phyloP scores from a whole-genome alignment of 2,329 filamentous ascomycete genomes.

The Tricladium varicosporioides region DNA sequence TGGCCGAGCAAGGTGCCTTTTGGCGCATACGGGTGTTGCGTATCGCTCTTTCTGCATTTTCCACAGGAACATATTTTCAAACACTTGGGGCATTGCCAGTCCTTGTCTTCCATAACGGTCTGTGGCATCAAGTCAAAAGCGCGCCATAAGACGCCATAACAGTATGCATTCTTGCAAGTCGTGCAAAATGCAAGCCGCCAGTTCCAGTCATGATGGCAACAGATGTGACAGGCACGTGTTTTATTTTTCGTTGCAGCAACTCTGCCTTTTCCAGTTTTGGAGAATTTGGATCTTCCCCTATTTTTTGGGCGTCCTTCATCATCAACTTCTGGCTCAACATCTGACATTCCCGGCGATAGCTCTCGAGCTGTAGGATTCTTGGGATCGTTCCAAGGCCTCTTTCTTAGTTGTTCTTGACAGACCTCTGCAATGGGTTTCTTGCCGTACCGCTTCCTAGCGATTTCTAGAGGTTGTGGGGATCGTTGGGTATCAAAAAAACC shows the following conservation, averaged over 20 bases:
- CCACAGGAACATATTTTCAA: constrained; percentile 84
- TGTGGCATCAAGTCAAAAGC: constrained; percentile 90
- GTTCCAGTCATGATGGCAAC: constrained; percentile 72
- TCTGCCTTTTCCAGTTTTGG: constrained; percentile 25
- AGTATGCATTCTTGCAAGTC: constrained; percentile 75
- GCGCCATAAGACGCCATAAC: constrained; percentile 88
- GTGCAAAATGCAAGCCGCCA: constrained; percentile 86
- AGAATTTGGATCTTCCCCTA: constrained; percentile 56
- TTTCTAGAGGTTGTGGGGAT: constrained; percentile 68
- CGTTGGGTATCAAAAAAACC: constrained; percentile 62
- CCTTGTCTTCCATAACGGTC: constrained; percentile 72
- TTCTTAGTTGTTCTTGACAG: constrained; percentile 84
- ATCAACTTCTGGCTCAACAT: constrained; percentile 56
- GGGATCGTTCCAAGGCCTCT: constrained; percentile 80
- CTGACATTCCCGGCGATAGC: constrained; percentile 41
- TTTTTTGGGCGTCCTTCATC: constrained; percentile 61
- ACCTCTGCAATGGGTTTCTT: constrained; percentile 86
- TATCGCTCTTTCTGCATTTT: constrained; percentile 63
- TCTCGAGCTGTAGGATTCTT: constrained; percentile 38
- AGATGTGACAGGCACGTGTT: constrained; percentile 74
- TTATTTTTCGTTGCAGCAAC: constrained; percentile 47
- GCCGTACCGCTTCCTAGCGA: constrained; percentile 63
- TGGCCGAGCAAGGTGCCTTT: constrained; percentile 87
- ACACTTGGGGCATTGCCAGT: constrained; percentile 90
- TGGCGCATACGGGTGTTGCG: constrained; percentile 78